Evolutionary conservation across 2,329 filamentous ascomycete genomes (phyloP).

Genomic region (Plectosphaerella plurivora): DNA sequence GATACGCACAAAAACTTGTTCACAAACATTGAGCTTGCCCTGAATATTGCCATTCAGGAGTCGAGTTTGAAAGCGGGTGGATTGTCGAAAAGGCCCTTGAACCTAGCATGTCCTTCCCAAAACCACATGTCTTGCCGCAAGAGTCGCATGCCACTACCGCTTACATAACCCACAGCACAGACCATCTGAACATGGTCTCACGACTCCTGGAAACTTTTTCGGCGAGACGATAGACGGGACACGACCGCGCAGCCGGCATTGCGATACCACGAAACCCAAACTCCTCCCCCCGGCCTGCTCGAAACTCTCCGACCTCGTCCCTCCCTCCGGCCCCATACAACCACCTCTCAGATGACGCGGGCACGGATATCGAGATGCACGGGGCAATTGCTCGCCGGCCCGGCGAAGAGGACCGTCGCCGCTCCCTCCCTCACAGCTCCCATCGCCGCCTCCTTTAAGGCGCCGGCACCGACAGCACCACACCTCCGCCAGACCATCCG

Average conservation of each 20-base stretch:
- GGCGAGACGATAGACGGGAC: slow-evolving; percentile 9
- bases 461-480: slow-evolving; percentile 1
- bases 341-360: slow-evolving; percentile 32
- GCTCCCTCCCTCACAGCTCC: slow-evolving; percentile 9
- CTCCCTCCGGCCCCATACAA: background rate
- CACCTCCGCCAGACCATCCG: slow-evolving; percentile 10
- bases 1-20: no score
- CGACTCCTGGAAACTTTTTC: slow-evolving; percentile 33
- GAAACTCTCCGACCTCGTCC: slow-evolving; percentile 4
- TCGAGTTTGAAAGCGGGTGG: no score
- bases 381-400: slow-evolving; percentile 34
- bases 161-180: background rate
- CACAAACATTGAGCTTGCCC: no score
- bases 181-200: slow-evolving; percentile 17
- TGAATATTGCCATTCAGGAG: no score
- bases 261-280: slow-evolving; percentile 20
- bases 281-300: slow-evolving; percentile 5
- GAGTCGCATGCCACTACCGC: no score
- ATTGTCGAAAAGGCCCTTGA: no score
- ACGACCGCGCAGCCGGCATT: slow-evolving; percentile 32
- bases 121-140: no score
- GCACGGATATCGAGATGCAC: slow-evolving; percentile 35
- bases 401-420: slow-evolving; percentile 9
- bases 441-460: slow-evolving; percentile 9
- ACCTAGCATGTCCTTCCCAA: no score